phyloP scores from a whole-genome alignment of 768 basidiomycete genomes.

The Porpolomopsis calyptriformis region DNA sequence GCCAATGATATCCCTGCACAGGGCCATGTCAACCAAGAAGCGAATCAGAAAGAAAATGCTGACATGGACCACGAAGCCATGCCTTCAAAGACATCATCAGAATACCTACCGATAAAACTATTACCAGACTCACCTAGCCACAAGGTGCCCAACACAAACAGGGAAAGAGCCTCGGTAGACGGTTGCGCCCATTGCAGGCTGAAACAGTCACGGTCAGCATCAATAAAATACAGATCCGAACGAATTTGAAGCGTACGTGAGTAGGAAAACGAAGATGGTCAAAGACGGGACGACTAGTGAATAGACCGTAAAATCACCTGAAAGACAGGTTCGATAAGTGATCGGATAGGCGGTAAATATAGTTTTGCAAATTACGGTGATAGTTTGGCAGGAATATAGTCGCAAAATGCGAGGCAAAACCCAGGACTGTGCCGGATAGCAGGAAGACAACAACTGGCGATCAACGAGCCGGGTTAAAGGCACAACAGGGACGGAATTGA shows the following conservation, averaged over 20 bases:
- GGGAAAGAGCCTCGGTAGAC: slow-evolving; percentile 41
- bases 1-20: slow-evolving; percentile 53
- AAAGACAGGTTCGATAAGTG: neutral
- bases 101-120: neutral
- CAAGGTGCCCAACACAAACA: slow-evolving; percentile 47
- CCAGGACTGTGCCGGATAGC: slow-evolving; percentile 49
- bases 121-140: slow-evolving; percentile 51
- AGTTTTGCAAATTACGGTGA: slow-evolving; percentile 40
- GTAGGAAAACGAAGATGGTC: slow-evolving; percentile 52
- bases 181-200: slow-evolving; percentile 69
- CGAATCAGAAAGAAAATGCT: slow-evolving; percentile 14
- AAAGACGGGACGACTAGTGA: slow-evolving; percentile 52
- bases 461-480: slow-evolving; percentile 3
- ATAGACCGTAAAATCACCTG: slow-evolving; percentile 66
- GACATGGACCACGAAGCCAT: slow-evolving; percentile 71
- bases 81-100: slow-evolving; percentile 22
- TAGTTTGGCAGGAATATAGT: slow-evolving; percentile 53
- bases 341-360: neutral
- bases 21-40: slow-evolving; percentile 1
- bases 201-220: slow-evolving; percentile 8
- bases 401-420: slow-evolving; percentile 59
- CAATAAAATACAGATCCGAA: neutral
- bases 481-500: slow-evolving; percentile 4
- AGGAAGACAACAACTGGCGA: slow-evolving; percentile 37
- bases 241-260: slow-evolving; percentile 35